Base-by-base conservation (phyloP, 352 stramenopile genomes). In the Saprolegnia diclina region DNA sequence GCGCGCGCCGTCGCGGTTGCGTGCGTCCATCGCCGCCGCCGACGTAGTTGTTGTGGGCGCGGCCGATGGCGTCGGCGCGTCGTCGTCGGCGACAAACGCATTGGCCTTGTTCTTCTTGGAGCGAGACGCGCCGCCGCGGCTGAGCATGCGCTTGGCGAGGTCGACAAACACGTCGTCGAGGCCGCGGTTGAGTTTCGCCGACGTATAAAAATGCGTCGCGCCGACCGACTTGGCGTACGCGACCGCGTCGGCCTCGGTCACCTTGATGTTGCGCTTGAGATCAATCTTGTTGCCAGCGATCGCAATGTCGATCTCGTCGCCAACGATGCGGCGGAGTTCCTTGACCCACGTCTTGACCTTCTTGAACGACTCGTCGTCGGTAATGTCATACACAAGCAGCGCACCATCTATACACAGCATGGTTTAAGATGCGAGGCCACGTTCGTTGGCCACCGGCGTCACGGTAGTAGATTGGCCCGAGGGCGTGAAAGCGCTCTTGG, bases 231-330 rank as follows among this genome's bases (percentile, higher is more conserved):
- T 83, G 14, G 91, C 90, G 74, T 96, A 97, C 54, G 79, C 75
- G 38, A 79, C 74, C 18, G 89, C 92, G 18, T 97, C 91, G 24
- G 90, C 80, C 64, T 95, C 82, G 46, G 79, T 78, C 26, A 98
- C 92, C 67, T 94, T 92, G 22, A 91, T 83, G 67, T 88, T 90
- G 42, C 86, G 86, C 71, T 96, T 88, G 42, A 97, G 73, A 73
- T 98, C 92, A 62, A 79, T 80, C 71, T 98, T 98, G 75, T 98
- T 98, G 46, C 91, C 92, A 16, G 89, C 90, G 73, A 98, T 97
- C 40, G 77, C 85, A 59, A 97, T 97, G 45, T 85, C 79, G 63
- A 98, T 97, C 57, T 96, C 87, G 56, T 93, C 82, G 26, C 88
- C 89, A 26, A 96, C 90, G 62, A 97, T 95, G 50, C 91, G 86